Evolutionary conservation across 192 early-diverging fungal genomes (phyloP), one percentile per base, ranked within the genome.

Genomic region (Rhizophagus clarus): DNA sequence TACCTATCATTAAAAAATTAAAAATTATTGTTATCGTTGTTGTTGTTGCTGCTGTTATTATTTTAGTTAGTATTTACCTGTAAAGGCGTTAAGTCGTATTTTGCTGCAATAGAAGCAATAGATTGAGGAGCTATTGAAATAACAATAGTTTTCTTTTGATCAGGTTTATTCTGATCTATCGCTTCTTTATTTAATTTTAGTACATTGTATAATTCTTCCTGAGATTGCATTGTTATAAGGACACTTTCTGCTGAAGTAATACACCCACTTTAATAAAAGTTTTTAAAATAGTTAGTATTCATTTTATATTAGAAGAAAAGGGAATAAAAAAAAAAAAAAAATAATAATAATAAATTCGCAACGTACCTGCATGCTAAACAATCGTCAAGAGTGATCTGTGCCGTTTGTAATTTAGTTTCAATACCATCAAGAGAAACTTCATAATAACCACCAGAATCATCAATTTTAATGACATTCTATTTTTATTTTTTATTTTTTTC

Each of bases 201-300:
- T 26, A 93, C 85, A 24, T 88, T 87, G 73, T 89, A 90, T 42
- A 99, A 87, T 80, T 99, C 97, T 68, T 96, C 89, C 83, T 98
- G 95, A 12, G 93, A 95, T 84, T 99, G 98, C 89, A 95, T 90
- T 2, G 94, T 90, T 74, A 99, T 92, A 29, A 99, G 85, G 8
- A 99, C 92, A 67, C 93, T 96, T 83, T 99, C 98, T 5, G 98
- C 98, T 8, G 97, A 98, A 8, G 98, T 99, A 82, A 99, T 94
- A 82, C 98, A 99, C 8, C 98, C 98, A 88, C 96, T 94, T 24
- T 28, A 67, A 72, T 69, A 49, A 28, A 34, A 51, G n/a, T 20
- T n/a, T n/a, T n/a, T n/a, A n/a, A n/a, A n/a, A n/a, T n/a, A 0
- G 37, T 40, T 40, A 40, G 6, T 8, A 40, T 40, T 40, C 0